Conservation (phyloP, 2,329 filamentous ascomycete species). For the Metarhizium brunneum region DNA sequence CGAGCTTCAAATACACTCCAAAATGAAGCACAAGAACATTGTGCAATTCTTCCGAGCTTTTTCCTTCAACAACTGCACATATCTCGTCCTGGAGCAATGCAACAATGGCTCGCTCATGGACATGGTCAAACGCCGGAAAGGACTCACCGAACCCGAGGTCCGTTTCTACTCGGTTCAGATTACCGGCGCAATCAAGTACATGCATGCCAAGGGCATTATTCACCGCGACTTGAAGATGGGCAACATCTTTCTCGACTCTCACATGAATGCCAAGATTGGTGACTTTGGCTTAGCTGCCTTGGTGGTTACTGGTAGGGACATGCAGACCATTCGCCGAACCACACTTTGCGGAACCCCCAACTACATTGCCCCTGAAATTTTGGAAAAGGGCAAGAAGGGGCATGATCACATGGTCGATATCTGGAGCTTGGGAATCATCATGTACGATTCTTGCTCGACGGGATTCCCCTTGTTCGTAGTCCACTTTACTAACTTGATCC, state of each 20-base stretch:
- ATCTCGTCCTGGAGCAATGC: slow-evolving; percentile 88
- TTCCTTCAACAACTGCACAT: slow-evolving; percentile 79
- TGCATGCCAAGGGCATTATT: slow-evolving; percentile 92
- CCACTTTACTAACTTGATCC: slow-evolving; percentile 2
- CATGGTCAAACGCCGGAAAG: slow-evolving; percentile 88
- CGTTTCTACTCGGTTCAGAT: slow-evolving; percentile 91
- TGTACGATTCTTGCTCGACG: slow-evolving; percentile 45
- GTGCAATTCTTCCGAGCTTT: slow-evolving; percentile 94
- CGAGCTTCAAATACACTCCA: slow-evolving; percentile 96
- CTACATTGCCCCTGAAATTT: slow-evolving; percentile 93
- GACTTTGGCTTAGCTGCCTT: slow-evolving; percentile 94
- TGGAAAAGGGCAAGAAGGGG: slow-evolving; percentile 87
- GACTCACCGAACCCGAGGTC: slow-evolving; percentile 86
- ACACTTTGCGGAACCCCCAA: slow-evolving; percentile 97
- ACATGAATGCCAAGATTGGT: slow-evolving; percentile 97
- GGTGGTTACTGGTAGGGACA: slow-evolving; percentile 83
- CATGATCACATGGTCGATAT: slow-evolving; percentile 98
- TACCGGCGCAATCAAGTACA: slow-evolving; percentile 93
- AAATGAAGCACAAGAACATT: slow-evolving; percentile 92
- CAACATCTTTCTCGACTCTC: slow-evolving; percentile 86
- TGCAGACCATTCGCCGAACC: slow-evolving; percentile 73
- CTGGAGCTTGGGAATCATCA: slow-evolving; percentile 96
- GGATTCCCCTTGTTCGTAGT: neutral
- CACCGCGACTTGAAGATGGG: slow-evolving; percentile 97
- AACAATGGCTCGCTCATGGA: slow-evolving; percentile 95